Evolutionary conservation across 2,329 filamentous ascomycete genomes (phyloP), one percentile per base, ranked within the genome.

Genomic region (Aspergillus sp.): DNA sequence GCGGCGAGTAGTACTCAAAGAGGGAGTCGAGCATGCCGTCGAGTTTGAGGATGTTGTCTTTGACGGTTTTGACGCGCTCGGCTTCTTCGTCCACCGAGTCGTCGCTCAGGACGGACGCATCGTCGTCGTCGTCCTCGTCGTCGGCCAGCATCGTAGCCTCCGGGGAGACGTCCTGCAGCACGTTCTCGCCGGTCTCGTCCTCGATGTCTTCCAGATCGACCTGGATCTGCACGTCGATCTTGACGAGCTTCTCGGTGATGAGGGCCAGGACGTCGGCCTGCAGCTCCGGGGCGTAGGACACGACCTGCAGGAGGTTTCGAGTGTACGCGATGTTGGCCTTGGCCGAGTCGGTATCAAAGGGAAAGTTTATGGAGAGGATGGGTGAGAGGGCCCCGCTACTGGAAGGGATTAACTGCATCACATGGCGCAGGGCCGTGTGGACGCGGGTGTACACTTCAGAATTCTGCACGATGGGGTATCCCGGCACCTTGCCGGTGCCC

Each of bases 151-250:
- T 57, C 22, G 54, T 44, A n/a, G 56, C 38, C 26, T 68, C 64
- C 1, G 60, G 59, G 4, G 66, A 60, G 10, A 76, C 73, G 3
- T 78, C 75, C n/a, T 84, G 79, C 35, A 83, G 77, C 54, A 79
- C 73, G 49, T 85, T 84, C 20, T 91, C 85, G 50, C 90, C 88
- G 9, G 90, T 80, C 50, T 95, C 89, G 57, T 97, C 93, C 56
- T 96, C 93, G 55, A 96, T 76, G 62, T 97, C 92, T 57, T 97
- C 91, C 64, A 97, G 77, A 64, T 97, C 92, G 46, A 92, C 83
- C 72, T 96, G 93, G 71, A 97, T 94, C 67, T 96, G 89, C 1
- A 95, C 90, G 67, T 99, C 94, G 53, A 97, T 89, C 72, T 94
- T 94, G 64, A 97, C 90, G 7, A 97, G 80, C 56, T 89, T 86